Evolutionary conservation across 352 stramenopile species (phyloP).

Genomic region (Pythium phragmiticola): DNA sequence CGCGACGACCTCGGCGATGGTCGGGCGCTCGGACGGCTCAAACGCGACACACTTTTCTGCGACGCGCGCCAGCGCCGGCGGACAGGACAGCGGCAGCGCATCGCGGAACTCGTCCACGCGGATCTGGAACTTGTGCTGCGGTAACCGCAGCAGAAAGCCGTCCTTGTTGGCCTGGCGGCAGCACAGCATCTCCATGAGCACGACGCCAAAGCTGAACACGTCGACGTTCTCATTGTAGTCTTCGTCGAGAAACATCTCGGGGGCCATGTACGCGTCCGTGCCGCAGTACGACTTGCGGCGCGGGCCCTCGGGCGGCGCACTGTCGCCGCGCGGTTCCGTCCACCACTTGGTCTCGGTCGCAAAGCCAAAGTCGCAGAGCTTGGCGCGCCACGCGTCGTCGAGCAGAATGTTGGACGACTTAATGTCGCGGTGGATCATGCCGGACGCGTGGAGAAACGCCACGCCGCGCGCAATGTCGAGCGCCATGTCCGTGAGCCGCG

Average conservation of each 20-base stretch:
- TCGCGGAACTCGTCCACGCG: conserved; percentile 60
- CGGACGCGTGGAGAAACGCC: conserved; percentile 92
- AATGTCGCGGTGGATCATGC: conserved; percentile 84
- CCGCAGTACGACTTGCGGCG: conserved; percentile 85
- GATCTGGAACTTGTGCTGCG: conserved; percentile 82
- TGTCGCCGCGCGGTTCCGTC: conserved; percentile 24
- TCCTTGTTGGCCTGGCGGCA: conserved; percentile 77
- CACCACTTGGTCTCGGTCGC: conserved; percentile 62
- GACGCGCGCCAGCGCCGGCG: conserved; percentile 49
- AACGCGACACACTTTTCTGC: conserved; percentile 78
- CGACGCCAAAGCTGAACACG: conserved; percentile 83
- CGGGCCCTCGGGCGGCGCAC: conserved; percentile 19
- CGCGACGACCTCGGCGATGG: conserved; percentile 42
- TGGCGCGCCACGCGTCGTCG: conserved; percentile 63
- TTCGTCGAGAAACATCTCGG: conserved; percentile 83
- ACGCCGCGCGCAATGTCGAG: conserved; percentile 89
- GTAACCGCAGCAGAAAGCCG: conserved; percentile 76
- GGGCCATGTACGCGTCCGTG: conserved; percentile 84
- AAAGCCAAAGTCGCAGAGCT: conserved; percentile 88
- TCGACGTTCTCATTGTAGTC: conserved; percentile 86
- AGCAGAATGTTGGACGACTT: conserved; percentile 89
- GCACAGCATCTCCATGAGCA: conserved; percentile 88
- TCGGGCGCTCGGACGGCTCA: conserved; percentile 64
- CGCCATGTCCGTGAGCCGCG: conserved; percentile 57
- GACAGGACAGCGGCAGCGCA: conserved; percentile 61